phyloP scores from a whole-genome alignment of 2,329 filamentous ascomycete species.

The Xylaria multiplex region DNA sequence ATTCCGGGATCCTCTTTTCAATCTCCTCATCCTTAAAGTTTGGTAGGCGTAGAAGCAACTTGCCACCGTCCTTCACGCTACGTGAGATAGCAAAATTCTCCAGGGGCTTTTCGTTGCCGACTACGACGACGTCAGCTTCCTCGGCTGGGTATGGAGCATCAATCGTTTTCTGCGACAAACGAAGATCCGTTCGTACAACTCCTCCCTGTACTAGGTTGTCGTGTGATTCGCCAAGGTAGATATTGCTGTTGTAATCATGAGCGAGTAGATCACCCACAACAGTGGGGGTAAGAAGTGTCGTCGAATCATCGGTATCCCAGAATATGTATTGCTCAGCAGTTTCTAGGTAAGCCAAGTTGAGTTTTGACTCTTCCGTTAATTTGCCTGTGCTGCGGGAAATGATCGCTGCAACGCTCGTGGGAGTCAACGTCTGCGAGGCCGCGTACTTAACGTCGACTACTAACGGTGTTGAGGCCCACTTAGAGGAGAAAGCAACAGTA shows the following conservation, averaged over 20 bases:
- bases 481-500: conserved; percentile 80
- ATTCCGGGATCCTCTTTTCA: conserved; percentile 82
- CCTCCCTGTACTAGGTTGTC: conserved; percentile 79
- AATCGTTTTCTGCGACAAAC: conserved; percentile 82
- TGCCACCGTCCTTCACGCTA: conserved; percentile 75
- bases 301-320: conserved; percentile 87
- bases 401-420: conserved; percentile 62
- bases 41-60: conserved; percentile 78
- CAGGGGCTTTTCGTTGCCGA: conserved; percentile 83
- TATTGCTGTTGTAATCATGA: conserved; percentile 74
- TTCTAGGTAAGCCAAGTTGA: conserved; percentile 56
- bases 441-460: conserved; percentile 92
- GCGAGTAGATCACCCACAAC: conserved; percentile 70
- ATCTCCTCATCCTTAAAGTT: conserved; percentile 87
- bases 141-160: conserved; percentile 85
- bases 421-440: conserved; percentile 68
- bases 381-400: conserved; percentile 63
- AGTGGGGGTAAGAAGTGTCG: conserved; percentile 70
- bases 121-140: conserved; percentile 79
- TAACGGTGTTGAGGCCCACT: conserved; percentile 69
- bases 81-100: conserved; percentile 79
- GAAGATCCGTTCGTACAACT: conserved; percentile 83
- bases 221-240: conserved; percentile 70
- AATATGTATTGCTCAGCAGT: conserved; percentile 87
- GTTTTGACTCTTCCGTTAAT: conserved; percentile 60